Conservation (phyloP, 106 monocot genomes). For the Dioscorea zingiberensis region DNA sequence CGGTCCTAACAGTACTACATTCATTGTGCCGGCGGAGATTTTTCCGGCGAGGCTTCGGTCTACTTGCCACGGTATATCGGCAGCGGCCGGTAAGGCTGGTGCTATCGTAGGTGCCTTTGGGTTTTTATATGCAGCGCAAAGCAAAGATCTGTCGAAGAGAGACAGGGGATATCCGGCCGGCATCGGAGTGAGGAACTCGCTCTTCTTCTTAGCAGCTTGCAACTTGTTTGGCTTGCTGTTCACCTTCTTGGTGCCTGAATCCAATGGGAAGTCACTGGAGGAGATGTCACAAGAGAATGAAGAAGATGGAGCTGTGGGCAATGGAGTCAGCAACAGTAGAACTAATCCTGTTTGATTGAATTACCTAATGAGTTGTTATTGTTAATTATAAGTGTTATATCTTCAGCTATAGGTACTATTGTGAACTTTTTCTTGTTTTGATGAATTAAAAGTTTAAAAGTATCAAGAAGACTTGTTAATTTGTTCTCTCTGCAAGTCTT, state of each 20-base stretch:
- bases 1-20: conserved; percentile 81
- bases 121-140: conserved; percentile 65
- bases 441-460: too few species aligned
- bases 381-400: too few species aligned
- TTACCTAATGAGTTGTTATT: too few species aligned
- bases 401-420: too few species aligned
- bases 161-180: conserved; percentile 38
- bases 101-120: conserved; percentile 78
- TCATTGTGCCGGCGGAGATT: conserved; percentile 83
- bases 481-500: too few species aligned
- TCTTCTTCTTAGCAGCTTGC: conserved; percentile 49
- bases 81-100: conserved; percentile 64
- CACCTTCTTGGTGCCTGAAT: conserved; percentile 59
- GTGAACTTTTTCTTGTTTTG: too few species aligned
- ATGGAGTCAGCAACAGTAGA: too few species aligned
- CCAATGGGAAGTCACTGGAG: conserved; percentile 23
- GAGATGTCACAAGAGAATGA: conserved; percentile 37
- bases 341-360: too few species aligned
- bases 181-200: conserved; percentile 35
- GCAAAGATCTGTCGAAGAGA: conserved; percentile 14
- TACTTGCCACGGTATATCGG: conserved; percentile 77
- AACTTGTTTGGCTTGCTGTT: conserved; percentile 41
- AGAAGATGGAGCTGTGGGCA: neutral
- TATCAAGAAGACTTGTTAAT: too few species aligned
- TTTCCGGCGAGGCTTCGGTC: conserved; percentile 67